These are phyloP conservation scores for Aspergillus affinis DNA, from an alignment of 495 filamentous ascomycete species.

Conservation along the genomic window DNA sequence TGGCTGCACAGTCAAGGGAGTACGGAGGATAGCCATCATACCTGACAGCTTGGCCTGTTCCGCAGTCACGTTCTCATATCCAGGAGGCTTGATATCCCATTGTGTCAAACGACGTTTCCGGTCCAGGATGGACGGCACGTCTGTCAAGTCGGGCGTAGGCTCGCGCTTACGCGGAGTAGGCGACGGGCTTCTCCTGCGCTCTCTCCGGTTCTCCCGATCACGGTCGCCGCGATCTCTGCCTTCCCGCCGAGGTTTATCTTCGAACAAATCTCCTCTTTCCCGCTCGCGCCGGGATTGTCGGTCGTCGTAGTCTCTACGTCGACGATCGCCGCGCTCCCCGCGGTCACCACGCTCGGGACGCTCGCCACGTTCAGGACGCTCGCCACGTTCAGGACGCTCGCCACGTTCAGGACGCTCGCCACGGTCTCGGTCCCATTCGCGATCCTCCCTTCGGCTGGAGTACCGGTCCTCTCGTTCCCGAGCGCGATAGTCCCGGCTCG, in stretches of 20 bases:
- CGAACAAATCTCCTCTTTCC: constrained; percentile 59
- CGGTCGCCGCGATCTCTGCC: constrained; percentile 47
- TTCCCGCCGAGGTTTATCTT: constrained; percentile 61
- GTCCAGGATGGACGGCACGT: constrained; percentile 72
- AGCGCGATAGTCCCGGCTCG: constrained; percentile 85
- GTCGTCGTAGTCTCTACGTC: constrained; percentile 63
- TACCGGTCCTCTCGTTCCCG: constrained; percentile 90
- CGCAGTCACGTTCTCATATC: constrained; percentile 97
- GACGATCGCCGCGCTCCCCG: constrained; percentile 59
- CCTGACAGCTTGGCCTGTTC: constrained; percentile 99
- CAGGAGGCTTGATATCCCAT: constrained; percentile 98
- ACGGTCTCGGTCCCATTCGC: constrained; percentile 73
- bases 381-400: constrained; percentile 45
- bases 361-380: constrained; percentile 45
- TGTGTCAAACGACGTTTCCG: constrained; percentile 91
- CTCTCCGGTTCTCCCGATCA: constrained; percentile 47
- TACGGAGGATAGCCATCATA: constrained; percentile 30
- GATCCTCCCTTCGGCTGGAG: constrained; percentile 59
- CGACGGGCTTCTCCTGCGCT: constrained; percentile 73
- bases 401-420: constrained; percentile 40
- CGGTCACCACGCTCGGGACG: constrained; percentile 50
- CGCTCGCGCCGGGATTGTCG: constrained; percentile 59
- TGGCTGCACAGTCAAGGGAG: background rate
- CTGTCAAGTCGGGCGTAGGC: constrained; percentile 91
- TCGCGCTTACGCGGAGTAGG: constrained; percentile 88